A percentile compares a stretch with the other conserved stretches of the same genome.
These are phyloP conservation scores for Orbilia oligospora DNA, from an alignment of 2,329 filamentous ascomycete species.

Conservation along the genomic window DNA sequence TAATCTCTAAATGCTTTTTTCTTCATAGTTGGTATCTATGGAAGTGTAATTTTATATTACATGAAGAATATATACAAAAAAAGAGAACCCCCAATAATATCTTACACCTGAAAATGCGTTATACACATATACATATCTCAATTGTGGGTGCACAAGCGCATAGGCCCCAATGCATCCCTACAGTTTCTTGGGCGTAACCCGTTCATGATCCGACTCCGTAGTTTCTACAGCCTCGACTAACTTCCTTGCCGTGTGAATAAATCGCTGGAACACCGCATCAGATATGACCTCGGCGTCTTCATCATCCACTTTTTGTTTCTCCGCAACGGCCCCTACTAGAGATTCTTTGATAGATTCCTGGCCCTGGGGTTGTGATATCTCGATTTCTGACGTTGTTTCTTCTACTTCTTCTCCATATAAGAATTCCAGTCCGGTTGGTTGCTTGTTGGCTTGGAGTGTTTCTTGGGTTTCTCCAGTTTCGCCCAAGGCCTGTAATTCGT, in stretches of 20 bases:
- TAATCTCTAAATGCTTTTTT: constrained; percentile 23
- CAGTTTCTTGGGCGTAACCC: constrained; percentile 30
- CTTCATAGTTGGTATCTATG: constrained; percentile 7
- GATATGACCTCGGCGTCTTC: constrained; percentile 33
- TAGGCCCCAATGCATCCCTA: neutral
- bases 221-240: constrained; percentile 52
- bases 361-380: neutral
- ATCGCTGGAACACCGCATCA: constrained; percentile 44
- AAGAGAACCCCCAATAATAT: constrained; percentile 19
- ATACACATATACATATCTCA: neutral
- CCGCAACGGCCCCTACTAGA: neutral
- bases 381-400: neutral
- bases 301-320: constrained; percentile 11
- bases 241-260: constrained; percentile 38
- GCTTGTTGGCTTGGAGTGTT: neutral
- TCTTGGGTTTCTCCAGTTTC: neutral
- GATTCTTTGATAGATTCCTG: neutral
- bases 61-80: constrained; percentile 24
- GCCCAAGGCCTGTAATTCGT: neutral
- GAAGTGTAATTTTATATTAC: constrained; percentile 29
- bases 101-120: constrained; percentile 28
- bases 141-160: neutral
- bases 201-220: constrained; percentile 16
- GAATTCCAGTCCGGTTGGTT: constrained; percentile 11
- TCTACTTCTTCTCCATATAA: constrained; percentile 21